phyloP scores from a whole-genome alignment of 2,329 filamentous ascomycete species.

The Tolypocladium sp. region DNA sequence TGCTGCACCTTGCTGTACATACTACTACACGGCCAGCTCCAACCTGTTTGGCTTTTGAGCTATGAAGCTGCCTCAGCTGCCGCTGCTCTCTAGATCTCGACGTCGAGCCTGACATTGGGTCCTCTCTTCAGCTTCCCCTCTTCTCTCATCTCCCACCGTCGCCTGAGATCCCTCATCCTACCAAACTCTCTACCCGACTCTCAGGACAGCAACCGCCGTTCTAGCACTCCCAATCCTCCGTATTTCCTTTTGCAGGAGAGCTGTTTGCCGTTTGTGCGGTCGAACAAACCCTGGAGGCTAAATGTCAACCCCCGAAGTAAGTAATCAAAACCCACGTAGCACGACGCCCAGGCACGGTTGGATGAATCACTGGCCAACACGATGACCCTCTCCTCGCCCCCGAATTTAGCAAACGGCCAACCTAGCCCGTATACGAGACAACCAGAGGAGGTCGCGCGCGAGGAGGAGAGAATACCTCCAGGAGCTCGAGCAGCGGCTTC shows the following conservation, averaged over 20 bases:
- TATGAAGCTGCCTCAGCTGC: neutral
- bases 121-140: neutral
- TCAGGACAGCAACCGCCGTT: neutral
- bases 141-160: neutral
- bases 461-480: constrained; percentile 65
- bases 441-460: constrained; percentile 67
- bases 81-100: neutral
- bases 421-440: constrained; percentile 58
- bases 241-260: neutral
- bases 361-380: neutral
- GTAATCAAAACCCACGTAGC: constrained; percentile 1
- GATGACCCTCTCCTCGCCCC: neutral
- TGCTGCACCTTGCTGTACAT: neutral
- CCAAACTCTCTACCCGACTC: neutral
- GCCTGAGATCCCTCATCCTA: neutral
- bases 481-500: constrained; percentile 54
- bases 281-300: constrained; percentile 1
- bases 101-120: neutral
- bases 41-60: neutral
- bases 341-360: neutral
- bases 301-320: constrained; percentile 14
- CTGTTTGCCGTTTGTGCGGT: neutral
- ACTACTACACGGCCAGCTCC: neutral
- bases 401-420: constrained; percentile 26
- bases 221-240: neutral